Conservation (phyloP, 2,329 filamentous ascomycete genomes). For the Calonectria pteridis region DNA sequence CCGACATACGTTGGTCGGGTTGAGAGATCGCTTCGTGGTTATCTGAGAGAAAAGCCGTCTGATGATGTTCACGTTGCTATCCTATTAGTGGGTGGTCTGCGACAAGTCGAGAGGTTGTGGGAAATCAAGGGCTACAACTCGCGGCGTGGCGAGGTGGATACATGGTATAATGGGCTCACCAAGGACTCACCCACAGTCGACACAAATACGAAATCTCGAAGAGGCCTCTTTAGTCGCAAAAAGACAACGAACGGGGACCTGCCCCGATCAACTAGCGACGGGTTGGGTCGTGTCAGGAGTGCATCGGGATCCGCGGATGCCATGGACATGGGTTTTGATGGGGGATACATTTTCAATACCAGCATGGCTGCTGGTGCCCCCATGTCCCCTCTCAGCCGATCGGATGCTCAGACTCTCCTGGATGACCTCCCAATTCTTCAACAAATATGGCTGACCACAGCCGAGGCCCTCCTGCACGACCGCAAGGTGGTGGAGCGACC, state of each 20-base stretch:
- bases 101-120: slow-evolving; percentile 74
- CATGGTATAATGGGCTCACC: slow-evolving; percentile 67
- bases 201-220: slow-evolving; percentile 60
- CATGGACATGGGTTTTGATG: slow-evolving; percentile 45
- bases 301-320: slow-evolving; percentile 48
- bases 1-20: slow-evolving; percentile 74
- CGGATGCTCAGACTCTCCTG: slow-evolving; percentile 64
- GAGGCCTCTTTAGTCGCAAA: slow-evolving; percentile 69
- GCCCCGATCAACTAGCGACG: slow-evolving; percentile 42
- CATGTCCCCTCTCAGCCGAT: slow-evolving; percentile 66
- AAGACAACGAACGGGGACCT: slow-evolving; percentile 59
- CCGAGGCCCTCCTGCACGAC: slow-evolving; percentile 72
- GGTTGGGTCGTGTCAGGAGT: slow-evolving; percentile 42
- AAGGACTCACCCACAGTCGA: slow-evolving; percentile 56
- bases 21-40: slow-evolving; percentile 73
- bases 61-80: slow-evolving; percentile 74
- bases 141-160: slow-evolving; percentile 69
- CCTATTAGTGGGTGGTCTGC: slow-evolving; percentile 70
- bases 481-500: slow-evolving; percentile 69
- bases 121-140: slow-evolving; percentile 75
- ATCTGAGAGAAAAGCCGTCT: slow-evolving; percentile 71
- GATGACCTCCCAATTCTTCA: slow-evolving; percentile 69
- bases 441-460: slow-evolving; percentile 73
- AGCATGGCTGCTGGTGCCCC: slow-evolving; percentile 72
- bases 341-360: slow-evolving; percentile 67